Conservation (phyloP, 129 eudicot genomes). For the Deinandra increscens region DNA sequence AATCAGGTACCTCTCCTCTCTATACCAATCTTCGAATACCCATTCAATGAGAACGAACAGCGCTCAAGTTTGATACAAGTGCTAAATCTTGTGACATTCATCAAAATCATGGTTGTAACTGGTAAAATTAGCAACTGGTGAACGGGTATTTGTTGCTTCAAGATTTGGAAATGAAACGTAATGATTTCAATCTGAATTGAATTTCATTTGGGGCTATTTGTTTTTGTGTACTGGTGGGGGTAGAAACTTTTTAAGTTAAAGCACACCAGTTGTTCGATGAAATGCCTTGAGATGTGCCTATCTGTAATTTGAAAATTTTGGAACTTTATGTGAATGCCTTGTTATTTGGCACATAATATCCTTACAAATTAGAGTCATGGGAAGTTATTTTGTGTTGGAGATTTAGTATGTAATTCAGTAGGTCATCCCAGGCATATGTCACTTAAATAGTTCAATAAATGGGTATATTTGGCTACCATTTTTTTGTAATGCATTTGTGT, state of each 20-base stretch:
- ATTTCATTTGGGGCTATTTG: conserved; percentile 1
- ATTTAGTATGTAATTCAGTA: not conserved
- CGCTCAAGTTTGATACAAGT: not conserved
- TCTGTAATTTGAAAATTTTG: conserved; percentile 5
- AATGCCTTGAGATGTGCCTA: conserved; percentile 15
- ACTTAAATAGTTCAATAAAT: not conserved
- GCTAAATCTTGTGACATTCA: not conserved
- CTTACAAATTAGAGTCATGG: not conserved
- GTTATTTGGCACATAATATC: not conserved
- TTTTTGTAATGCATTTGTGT: not conserved
- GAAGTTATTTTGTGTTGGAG: not conserved
- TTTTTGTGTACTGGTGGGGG: not conserved
- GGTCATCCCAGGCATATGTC: not conserved
- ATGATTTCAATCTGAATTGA: not conserved
- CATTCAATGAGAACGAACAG: not conserved
- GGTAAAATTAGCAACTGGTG: not conserved
- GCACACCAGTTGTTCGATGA: conserved; percentile 34
- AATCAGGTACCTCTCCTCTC: not conserved
- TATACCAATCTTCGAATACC: not conserved
- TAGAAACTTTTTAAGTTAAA: conserved; percentile 12
- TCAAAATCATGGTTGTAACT: not conserved
- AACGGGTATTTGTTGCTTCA: not conserved
- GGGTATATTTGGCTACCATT: not conserved
- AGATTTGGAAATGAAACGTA: not conserved
- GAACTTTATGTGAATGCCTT: not conserved